Conservation (phyloP, 352 stramenopile species). For the Globisporangium canariense region DNA sequence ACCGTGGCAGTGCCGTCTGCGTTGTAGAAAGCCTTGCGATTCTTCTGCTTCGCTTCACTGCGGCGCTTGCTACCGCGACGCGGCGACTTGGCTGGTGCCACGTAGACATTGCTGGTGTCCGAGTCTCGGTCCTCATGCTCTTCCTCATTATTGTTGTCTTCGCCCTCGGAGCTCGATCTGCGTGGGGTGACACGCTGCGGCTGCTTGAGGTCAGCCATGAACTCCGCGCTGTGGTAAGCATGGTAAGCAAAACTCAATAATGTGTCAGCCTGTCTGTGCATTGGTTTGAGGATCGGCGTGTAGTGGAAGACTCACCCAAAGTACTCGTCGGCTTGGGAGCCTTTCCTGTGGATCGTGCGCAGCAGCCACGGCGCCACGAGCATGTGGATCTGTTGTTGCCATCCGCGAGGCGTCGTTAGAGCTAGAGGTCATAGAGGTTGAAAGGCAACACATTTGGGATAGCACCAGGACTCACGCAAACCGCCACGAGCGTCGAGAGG, state of each 20-base stretch:
- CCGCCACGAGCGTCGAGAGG: slow-evolving; percentile 50
- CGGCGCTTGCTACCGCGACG: slow-evolving; percentile 4
- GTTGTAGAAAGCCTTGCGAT: slow-evolving; percentile 36
- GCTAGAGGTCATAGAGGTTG: too few species aligned
- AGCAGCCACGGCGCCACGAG: slow-evolving; percentile 57
- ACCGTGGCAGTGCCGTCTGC: slow-evolving; percentile 33
- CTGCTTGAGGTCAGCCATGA: slow-evolving; percentile 43
- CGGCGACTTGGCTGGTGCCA: slow-evolving; percentile 17
- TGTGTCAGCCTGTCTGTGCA: not conserved
- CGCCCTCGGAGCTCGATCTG: slow-evolving; percentile 15
- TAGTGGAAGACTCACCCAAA: slow-evolving; percentile 33
- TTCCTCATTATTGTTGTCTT: slow-evolving; percentile 23
- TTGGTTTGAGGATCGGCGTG: not conserved
- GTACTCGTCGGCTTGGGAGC: slow-evolving; percentile 61
- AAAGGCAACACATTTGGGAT: too few species aligned
- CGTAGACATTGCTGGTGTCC: slow-evolving; percentile 19
- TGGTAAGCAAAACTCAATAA: not conserved
- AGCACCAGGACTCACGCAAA: slow-evolving; percentile 33
- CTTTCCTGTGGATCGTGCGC: slow-evolving; percentile 65
- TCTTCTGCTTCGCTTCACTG: slow-evolving; percentile 13
- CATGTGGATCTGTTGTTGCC: slow-evolving; percentile 43
- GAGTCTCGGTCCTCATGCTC: slow-evolving; percentile 9
- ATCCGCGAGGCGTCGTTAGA: not conserved
- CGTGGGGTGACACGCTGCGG: slow-evolving; percentile 11
- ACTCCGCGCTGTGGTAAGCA: slow-evolving; percentile 37